Percentiles rank a stretch among this genome's conserved stretches.
Conservation (phyloP, 768 basidiomycete species). For the Cystobasidium tubakii region DNA sequence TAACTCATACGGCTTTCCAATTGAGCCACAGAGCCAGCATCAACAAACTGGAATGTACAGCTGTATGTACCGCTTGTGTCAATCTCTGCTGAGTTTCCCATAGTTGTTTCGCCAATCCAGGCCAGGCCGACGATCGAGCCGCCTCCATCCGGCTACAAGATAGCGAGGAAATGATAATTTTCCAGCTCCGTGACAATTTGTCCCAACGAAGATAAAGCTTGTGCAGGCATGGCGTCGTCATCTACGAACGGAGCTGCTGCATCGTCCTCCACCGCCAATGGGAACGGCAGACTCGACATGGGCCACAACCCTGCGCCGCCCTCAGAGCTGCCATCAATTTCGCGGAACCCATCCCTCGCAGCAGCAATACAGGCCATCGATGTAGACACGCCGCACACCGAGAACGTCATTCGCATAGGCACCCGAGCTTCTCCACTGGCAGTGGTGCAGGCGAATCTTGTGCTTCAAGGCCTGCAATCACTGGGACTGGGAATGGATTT, state of each 20-base stretch:
- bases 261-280: not conserved
- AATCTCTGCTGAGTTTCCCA: no score
- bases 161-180: not conserved
- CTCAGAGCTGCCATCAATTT: constrained; percentile 6
- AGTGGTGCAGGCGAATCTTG: constrained; percentile 36
- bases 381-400: not conserved
- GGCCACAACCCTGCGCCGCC: not conserved
- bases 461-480: constrained; percentile 9
- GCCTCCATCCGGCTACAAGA: not conserved
- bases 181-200: no score
- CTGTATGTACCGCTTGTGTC: no score
- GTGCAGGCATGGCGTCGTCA: not conserved
- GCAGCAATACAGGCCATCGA: constrained; percentile 27
- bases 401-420: constrained; percentile 31
- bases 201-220: no score
- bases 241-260: not conserved
- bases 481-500: constrained; percentile 48
- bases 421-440: constrained; percentile 33
- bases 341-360: constrained; percentile 19
- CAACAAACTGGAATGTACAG: no score
- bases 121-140: not conserved
- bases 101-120: no score
- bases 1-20: no score
- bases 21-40: no score
- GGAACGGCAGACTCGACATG: not conserved